Conservation (phyloP, 306 rosid genomes). For the Malus fusca region DNA sequence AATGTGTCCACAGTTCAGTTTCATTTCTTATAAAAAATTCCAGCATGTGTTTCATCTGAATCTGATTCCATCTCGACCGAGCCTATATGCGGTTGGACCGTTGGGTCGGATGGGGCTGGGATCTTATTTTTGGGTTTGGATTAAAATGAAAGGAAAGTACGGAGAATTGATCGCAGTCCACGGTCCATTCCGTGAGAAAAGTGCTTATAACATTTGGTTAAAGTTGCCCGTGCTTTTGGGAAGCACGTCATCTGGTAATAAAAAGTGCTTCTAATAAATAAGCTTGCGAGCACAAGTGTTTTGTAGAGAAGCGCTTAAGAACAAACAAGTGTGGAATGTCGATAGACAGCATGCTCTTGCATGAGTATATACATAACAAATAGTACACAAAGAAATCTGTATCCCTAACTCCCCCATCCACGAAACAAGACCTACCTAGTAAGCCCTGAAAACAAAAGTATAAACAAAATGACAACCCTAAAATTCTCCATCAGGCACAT, state of each 20-base stretch:
- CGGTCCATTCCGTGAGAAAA: neutral
- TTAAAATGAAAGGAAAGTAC: too few relatives aligned
- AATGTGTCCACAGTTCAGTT: too few relatives aligned
- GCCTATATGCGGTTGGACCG: too few relatives aligned
- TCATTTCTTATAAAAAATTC: too few relatives aligned
- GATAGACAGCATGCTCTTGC: neutral
- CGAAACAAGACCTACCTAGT: neutral
- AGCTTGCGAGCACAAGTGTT: neutral
- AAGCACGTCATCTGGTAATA: neutral
- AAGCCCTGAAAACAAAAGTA: neutral
- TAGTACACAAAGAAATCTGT: neutral
- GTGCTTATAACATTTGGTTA: neutral
- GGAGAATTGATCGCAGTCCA: too few relatives aligned
- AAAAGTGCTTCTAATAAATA: neutral
- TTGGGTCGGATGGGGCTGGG: too few relatives aligned
- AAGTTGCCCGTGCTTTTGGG: neutral
- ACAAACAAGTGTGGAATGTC: neutral
- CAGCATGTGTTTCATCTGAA: too few relatives aligned
- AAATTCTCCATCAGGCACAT: neutral
- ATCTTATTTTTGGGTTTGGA: too few relatives aligned
- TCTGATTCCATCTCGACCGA: too few relatives aligned
- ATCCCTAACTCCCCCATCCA: neutral
- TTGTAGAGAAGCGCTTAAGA: neutral
- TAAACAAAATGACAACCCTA: neutral
- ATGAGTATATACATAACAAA: conserved; percentile 9